Percentiles rank a stretch among this genome's conserved stretches.
These are phyloP conservation scores for Alternaria novae-zelandiae DNA, from an alignment of 2,329 filamentous ascomycete genomes.

Conservation along the genomic window DNA sequence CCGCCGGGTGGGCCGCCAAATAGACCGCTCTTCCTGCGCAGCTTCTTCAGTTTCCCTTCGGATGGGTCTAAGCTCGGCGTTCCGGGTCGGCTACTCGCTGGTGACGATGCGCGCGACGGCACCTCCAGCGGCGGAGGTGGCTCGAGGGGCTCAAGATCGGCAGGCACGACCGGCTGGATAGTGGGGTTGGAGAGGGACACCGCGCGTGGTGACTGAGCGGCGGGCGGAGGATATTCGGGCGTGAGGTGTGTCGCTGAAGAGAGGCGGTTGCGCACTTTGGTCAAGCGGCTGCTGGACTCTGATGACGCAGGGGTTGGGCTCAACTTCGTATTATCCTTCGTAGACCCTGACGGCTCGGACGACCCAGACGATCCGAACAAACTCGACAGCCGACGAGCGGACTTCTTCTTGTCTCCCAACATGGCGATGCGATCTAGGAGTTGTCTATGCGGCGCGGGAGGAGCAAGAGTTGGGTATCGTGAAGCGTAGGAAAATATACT, in stretches of 20 bases:
- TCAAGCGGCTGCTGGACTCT: slow-evolving; percentile 36
- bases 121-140: slow-evolving; percentile 36
- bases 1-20: slow-evolving; percentile 31
- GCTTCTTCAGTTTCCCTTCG: slow-evolving; percentile 38
- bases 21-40: slow-evolving; percentile 44
- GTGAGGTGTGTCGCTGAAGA: slow-evolving; percentile 40
- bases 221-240: slow-evolving; percentile 40
- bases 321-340: slow-evolving; percentile 12
- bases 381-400: slow-evolving; percentile 43
- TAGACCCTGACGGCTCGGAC: slow-evolving; percentile 8
- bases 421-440: slow-evolving; percentile 13
- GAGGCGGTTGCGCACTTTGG: slow-evolving; percentile 42
- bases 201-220: slow-evolving; percentile 20
- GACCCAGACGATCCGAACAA: slow-evolving; percentile 36
- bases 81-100: slow-evolving; percentile 32
- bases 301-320: slow-evolving; percentile 30
- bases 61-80: slow-evolving; percentile 25
- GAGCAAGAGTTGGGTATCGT: not conserved
- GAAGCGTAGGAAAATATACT: slow-evolving; percentile 8
- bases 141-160: slow-evolving; percentile 33
- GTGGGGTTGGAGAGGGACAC: slow-evolving; percentile 28
- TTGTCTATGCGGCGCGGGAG: not conserved
- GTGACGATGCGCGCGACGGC: slow-evolving; percentile 37
- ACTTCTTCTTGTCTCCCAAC: slow-evolving; percentile 40
- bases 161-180: slow-evolving; percentile 35